A percentile compares a stretch with the other conserved stretches of the same genome.
These are phyloP conservation scores for Penicillium sp. DNA, from an alignment of 2,329 filamentous ascomycete genomes.

Conservation along the genomic window DNA sequence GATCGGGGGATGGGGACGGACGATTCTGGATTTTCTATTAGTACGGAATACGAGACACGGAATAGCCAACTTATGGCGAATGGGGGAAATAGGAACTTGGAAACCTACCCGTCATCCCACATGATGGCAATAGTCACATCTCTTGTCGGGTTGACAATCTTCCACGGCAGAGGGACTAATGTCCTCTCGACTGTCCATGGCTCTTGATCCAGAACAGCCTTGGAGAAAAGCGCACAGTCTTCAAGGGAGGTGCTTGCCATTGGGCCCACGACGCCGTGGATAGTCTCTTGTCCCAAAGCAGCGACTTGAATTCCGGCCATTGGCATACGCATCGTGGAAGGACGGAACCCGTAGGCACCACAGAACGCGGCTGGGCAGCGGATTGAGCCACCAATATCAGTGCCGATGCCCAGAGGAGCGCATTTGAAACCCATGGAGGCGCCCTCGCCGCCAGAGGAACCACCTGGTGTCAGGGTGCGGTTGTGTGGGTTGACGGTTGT, in stretches of 20 bases:
- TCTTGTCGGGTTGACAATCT: slow-evolving; percentile 18
- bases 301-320: slow-evolving; percentile 28
- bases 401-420: slow-evolving; percentile 45
- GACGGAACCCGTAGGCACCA: slow-evolving; percentile 45
- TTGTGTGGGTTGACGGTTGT: slow-evolving; percentile 43
- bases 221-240: slow-evolving; percentile 40
- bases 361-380: slow-evolving; percentile 46
- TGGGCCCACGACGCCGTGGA: slow-evolving; percentile 35
- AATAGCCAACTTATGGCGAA: too few relatives aligned
- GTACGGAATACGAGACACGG: background rate
- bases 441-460: slow-evolving; percentile 47
- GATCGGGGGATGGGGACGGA: slow-evolving; percentile 60
- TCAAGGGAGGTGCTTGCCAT: slow-evolving; percentile 27
- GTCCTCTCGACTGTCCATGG: slow-evolving; percentile 46
- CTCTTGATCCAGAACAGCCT: slow-evolving; percentile 37
- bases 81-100: background rate
- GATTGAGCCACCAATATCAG: slow-evolving; percentile 50
- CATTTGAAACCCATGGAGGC: slow-evolving; percentile 44
- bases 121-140: slow-evolving; percentile 55
- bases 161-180: slow-evolving; percentile 44
- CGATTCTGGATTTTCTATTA: slow-evolving; percentile 40
- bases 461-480: slow-evolving; percentile 40
- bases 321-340: slow-evolving; percentile 38
- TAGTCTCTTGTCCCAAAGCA: slow-evolving; percentile 36
- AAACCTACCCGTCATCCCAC: slow-evolving; percentile 57